A percentile compares a stretch with the other conserved stretches of the same genome.
Evolutionary conservation across 192 early-diverging fungal genomes (phyloP).

Genomic region (Umbelopsis isabellina): DNA sequence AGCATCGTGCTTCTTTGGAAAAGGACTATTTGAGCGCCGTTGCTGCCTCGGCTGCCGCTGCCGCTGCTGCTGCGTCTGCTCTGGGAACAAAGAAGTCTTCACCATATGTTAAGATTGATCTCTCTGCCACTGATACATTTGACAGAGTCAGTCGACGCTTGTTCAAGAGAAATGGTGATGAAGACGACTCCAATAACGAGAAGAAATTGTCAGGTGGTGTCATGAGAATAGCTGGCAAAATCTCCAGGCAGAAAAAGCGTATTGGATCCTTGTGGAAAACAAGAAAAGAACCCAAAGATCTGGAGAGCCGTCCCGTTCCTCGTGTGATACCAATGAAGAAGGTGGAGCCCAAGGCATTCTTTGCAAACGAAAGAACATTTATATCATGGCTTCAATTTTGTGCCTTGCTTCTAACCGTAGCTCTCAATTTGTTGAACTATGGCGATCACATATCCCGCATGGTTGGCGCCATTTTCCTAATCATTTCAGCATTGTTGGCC

Average conservation of each 20-base stretch:
- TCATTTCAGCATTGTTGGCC: constrained; percentile 73
- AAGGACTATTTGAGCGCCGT: constrained; percentile 7
- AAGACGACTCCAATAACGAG: background rate
- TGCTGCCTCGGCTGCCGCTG: constrained; percentile 7
- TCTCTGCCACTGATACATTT: background rate
- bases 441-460: constrained; percentile 58
- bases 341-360: constrained; percentile 85
- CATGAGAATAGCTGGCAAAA: background rate
- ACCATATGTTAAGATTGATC: background rate
- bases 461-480: constrained; percentile 73
- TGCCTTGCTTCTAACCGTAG: constrained; percentile 71
- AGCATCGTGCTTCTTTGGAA: constrained; percentile 33
- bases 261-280: background rate
- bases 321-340: constrained; percentile 48
- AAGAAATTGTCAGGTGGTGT: background rate
- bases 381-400: constrained; percentile 83
- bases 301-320: constrained; percentile 4
- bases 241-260: constrained; percentile 4
- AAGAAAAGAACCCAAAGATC: background rate
- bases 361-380: constrained; percentile 90
- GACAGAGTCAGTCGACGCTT: background rate
- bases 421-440: constrained; percentile 77
- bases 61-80: background rate
- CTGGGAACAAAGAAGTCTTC: background rate
- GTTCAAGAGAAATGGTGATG: background rate